Base-by-base conservation (phyloP, 352 stramenopile genomes). In the Thraustochytrium sp. region DNA sequence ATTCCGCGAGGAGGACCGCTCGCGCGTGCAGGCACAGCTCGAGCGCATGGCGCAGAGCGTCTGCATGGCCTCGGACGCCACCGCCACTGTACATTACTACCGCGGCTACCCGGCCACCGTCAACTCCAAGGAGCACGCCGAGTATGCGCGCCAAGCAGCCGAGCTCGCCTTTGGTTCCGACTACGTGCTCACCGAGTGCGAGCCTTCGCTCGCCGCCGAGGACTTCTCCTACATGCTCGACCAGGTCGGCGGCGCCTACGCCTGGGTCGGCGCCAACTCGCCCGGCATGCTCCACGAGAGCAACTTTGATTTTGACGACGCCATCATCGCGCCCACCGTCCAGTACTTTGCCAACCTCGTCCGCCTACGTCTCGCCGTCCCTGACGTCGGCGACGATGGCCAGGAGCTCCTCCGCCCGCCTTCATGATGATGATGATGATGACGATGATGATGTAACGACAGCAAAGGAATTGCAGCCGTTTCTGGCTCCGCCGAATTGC, bases 1-100 rank as follows among this genome's bases (percentile, higher is more conserved):
- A 73, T 94, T 98, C 54, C 93, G 94, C 80, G 89, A 92, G 5
- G 89, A 95, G 68, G 90, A 93, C 44, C 89, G 94, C 13, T 85
- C 92, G 65, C 89, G 87, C 26, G 90, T 98, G 65, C 91, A 94
- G 74, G 86, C 90, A 29, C 91, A 90, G 59, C 90, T 98, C 48
- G 87, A 77, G 42, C 49, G 42, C 2, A 62, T 77, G 65, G 31
- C 42, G 34, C 42, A 77, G 49, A 77, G 42, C 26, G 36, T 77
- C 29, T 62, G 65, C 26, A 77, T 62, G 49, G 65, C 42, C 9
- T 77, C 49, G 16, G 46, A 62, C 42, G 65, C 65, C 26, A 62
- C 65, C 9, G 42, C 42, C 46, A 77, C 42, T 77, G 65, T 77
- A 55, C 23, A 62, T 5, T 62, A 62, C 46, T 62, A 26, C 42